Evolutionary conservation across 2,329 filamentous ascomycete genomes (phyloP).

Genomic region (Clarireedia hainanense): DNA sequence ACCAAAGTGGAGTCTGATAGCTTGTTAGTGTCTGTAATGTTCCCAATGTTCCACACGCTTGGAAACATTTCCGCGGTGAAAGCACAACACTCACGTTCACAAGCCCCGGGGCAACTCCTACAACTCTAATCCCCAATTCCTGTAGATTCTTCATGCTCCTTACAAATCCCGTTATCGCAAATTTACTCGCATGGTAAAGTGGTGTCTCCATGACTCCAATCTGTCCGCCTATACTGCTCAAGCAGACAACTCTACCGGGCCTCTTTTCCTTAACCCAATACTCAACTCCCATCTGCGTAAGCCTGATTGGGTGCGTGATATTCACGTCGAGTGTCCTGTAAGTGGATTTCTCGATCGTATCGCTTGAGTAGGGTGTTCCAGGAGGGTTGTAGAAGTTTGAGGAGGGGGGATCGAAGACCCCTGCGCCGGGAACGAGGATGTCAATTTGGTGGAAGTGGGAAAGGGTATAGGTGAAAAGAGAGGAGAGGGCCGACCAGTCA

Average conservation of each 20-base stretch:
- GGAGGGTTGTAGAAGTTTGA: conserved; percentile 41
- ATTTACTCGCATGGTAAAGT: conserved; percentile 20
- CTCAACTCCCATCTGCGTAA: conserved; percentile 41
- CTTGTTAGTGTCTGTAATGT: not conserved
- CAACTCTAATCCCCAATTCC: conserved; percentile 34
- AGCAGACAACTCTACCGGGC: conserved; percentile 30
- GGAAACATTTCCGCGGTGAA: too few relatives aligned
- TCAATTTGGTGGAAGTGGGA: conserved; percentile 29
- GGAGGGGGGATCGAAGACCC: conserved; percentile 37
- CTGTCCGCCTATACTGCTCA: conserved; percentile 40
- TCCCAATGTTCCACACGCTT: not conserved
- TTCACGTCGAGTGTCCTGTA: conserved; percentile 42
- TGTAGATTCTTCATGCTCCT: conserved; percentile 21
- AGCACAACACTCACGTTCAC: conserved; percentile 22
- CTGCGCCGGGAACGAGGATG: conserved; percentile 39
- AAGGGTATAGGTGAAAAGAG: conserved; percentile 30
- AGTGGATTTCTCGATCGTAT: conserved; percentile 30
- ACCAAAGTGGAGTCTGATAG: not conserved
- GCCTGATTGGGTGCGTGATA: conserved; percentile 42
- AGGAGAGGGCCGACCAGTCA: conserved; percentile 32
- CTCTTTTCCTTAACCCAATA: conserved; percentile 28
- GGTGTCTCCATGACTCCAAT: conserved; percentile 31
- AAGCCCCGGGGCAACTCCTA: conserved; percentile 36
- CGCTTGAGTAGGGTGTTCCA: conserved; percentile 20
- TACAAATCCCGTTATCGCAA: conserved; percentile 5